Evolutionary conservation across 2,329 filamentous ascomycete species (phyloP).

Genomic region (Aspergillus fumigatiaffinis): DNA sequence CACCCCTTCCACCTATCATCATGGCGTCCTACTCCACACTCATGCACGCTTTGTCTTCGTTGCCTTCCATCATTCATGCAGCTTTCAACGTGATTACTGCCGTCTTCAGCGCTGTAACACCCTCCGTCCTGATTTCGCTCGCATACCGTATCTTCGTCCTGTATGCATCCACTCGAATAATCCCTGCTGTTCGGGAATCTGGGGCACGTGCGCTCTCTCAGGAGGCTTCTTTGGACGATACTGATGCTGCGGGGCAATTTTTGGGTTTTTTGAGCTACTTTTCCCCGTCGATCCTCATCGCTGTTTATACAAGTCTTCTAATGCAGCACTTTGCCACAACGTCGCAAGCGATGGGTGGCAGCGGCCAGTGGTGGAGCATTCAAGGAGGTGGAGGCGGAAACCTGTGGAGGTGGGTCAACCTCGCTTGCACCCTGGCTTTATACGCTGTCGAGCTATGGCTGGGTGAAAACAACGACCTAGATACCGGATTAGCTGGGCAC

Average conservation of each 20-base stretch:
- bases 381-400: slow-evolving; percentile 82
- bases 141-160: slow-evolving; percentile 92
- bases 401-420: slow-evolving; percentile 89
- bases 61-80: slow-evolving; percentile 80
- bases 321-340: slow-evolving; percentile 91
- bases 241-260: slow-evolving; percentile 74
- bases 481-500: slow-evolving; percentile 68
- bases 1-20: slow-evolving; percentile 92
- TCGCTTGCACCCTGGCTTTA: slow-evolving; percentile 80
- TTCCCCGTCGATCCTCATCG: slow-evolving; percentile 87
- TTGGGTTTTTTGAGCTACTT: slow-evolving; percentile 88
- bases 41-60: slow-evolving; percentile 73
- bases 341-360: slow-evolving; percentile 55
- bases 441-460: slow-evolving; percentile 90
- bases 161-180: slow-evolving; percentile 92
- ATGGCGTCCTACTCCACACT: slow-evolving; percentile 97
- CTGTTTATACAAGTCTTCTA: slow-evolving; percentile 91
- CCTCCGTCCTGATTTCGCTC: slow-evolving; percentile 91
- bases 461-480: slow-evolving; percentile 66
- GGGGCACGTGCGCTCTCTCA: slow-evolving; percentile 79
- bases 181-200: slow-evolving; percentile 84
- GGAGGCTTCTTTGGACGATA: slow-evolving; percentile 80
- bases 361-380: slow-evolving; percentile 75
- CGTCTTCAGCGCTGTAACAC: slow-evolving; percentile 91
- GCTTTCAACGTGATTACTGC: slow-evolving; percentile 83